These are phyloP conservation scores for Candida maesae DNA, from an alignment of 805 yeast species.

Conservation along the genomic window DNA sequence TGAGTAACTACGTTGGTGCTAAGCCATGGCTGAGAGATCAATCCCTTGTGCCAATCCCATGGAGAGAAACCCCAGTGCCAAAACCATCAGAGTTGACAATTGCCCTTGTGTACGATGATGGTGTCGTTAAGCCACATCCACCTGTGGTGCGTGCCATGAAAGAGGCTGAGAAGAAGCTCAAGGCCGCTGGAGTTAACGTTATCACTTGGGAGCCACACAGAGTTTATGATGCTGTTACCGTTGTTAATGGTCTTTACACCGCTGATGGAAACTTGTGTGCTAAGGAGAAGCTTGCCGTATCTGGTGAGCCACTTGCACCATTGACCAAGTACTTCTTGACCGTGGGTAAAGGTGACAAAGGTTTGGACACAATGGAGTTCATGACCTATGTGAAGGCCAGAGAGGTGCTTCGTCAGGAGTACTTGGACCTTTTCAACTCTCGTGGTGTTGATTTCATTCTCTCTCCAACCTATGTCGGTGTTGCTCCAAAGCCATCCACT, in stretches of 20 bases:
- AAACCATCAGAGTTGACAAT: conserved; percentile 45
- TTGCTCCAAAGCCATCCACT: conserved; percentile 63
- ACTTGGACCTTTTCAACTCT: conserved; percentile 47
- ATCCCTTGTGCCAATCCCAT: conserved; percentile 34
- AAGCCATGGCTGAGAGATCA: conserved; percentile 49
- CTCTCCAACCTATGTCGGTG: conserved; percentile 64
- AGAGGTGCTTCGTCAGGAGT: conserved; percentile 57
- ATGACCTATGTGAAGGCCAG: conserved; percentile 51
- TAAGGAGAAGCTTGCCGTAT: conserved; percentile 44
- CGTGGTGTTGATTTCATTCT: conserved; percentile 61
- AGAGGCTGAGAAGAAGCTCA: conserved; percentile 48
- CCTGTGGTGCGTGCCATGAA: conserved; percentile 57
- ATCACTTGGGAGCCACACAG: conserved; percentile 55
- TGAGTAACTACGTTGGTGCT: conserved; percentile 44
- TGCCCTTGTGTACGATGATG: conserved; percentile 61
- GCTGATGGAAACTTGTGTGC: conserved; percentile 68
- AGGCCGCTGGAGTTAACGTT: conserved; percentile 54
- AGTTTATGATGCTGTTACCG: conserved; percentile 53
- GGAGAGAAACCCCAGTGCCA: conserved; percentile 34
- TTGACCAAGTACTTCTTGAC: conserved; percentile 60
- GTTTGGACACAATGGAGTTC: conserved; percentile 46
- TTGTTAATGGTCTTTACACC: conserved; percentile 50
- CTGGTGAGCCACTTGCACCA: conserved; percentile 71
- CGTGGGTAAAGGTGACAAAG: conserved; percentile 53
- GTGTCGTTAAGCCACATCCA: conserved; percentile 62